Percentiles rank a stretch among this genome's conserved stretches.
These are phyloP conservation scores for Beauveria sp. DNA, from an alignment of 2,329 filamentous ascomycete genomes.

Conservation along the genomic window DNA sequence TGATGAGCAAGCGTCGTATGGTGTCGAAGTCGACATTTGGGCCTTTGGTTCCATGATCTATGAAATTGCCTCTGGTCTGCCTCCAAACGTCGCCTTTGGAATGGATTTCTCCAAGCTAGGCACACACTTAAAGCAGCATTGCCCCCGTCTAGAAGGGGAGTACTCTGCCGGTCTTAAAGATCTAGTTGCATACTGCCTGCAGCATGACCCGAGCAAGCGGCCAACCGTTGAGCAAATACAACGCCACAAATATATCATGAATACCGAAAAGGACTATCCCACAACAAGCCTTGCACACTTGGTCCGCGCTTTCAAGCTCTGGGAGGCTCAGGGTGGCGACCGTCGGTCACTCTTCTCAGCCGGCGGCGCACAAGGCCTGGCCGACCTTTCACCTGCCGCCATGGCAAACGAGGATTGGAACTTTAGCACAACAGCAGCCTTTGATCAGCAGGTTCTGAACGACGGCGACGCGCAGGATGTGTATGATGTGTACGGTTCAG, in stretches of 20 bases:
- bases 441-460: constrained; percentile 50
- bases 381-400: constrained; percentile 35
- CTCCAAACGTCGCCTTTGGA: constrained; percentile 57
- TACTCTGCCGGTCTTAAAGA: constrained; percentile 63
- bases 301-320: constrained; percentile 64
- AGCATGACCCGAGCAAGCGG: constrained; percentile 58
- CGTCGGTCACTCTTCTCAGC: constrained; percentile 56
- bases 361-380: constrained; percentile 49
- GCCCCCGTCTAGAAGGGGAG: constrained; percentile 63
- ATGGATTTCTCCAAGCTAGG: constrained; percentile 42
- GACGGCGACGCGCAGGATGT: constrained; percentile 50
- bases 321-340: constrained; percentile 67
- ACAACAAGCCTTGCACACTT: constrained; percentile 55
- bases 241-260: constrained; percentile 59
- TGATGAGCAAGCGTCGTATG: constrained; percentile 55
- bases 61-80: constrained; percentile 72
- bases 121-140: constrained; percentile 50
- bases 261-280: constrained; percentile 56
- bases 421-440: constrained; percentile 58
- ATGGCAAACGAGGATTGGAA: constrained; percentile 57
- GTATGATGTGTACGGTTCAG: constrained; percentile 52
- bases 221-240: constrained; percentile 64
- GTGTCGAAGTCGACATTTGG: constrained; percentile 74
- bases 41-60: constrained; percentile 75
- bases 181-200: constrained; percentile 66